Evolutionary conservation across 2,329 filamentous ascomycete species (phyloP).

Genomic region (Alternaria panax): DNA sequence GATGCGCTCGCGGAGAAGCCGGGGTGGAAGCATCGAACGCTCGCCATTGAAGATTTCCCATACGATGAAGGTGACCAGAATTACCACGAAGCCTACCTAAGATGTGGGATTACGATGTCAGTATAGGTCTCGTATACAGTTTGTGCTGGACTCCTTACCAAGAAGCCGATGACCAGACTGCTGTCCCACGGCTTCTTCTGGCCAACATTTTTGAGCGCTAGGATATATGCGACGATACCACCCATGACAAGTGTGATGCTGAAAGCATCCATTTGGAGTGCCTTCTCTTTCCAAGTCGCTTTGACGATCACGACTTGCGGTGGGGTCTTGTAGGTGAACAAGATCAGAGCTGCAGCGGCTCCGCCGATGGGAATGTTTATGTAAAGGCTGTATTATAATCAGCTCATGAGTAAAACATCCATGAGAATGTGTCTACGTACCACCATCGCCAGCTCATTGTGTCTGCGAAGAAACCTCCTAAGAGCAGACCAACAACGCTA

Average conservation of each 20-base stretch:
- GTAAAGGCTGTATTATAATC: constrained; percentile 35
- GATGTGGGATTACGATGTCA: background rate
- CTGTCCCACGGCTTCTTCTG: constrained; percentile 34
- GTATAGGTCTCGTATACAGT: background rate
- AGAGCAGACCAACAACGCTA: constrained; percentile 50
- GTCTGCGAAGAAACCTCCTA: constrained; percentile 53
- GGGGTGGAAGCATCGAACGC: constrained; percentile 49
- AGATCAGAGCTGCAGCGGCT: constrained; percentile 40
- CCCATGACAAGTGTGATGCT: constrained; percentile 53
- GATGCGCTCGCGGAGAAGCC: constrained; percentile 51
- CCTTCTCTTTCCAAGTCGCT: constrained; percentile 45
- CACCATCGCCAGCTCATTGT: constrained; percentile 53
- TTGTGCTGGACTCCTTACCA: constrained; percentile 25
- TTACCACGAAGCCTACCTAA: constrained; percentile 51
- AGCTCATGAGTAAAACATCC: background rate
- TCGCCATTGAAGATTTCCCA: constrained; percentile 51
- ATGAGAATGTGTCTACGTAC: background rate
- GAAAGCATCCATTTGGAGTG: constrained; percentile 55
- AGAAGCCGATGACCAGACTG: constrained; percentile 54
- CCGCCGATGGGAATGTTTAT: constrained; percentile 56
- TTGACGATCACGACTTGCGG: constrained; percentile 23
- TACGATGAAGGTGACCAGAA: constrained; percentile 46
- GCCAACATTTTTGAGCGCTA: constrained; percentile 58
- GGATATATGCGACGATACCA: constrained; percentile 50
- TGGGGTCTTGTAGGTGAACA: constrained; percentile 42